Base-by-base conservation (phyloP, 176 grass and related monocot genomes). In the Leersia perrieri region DNA sequence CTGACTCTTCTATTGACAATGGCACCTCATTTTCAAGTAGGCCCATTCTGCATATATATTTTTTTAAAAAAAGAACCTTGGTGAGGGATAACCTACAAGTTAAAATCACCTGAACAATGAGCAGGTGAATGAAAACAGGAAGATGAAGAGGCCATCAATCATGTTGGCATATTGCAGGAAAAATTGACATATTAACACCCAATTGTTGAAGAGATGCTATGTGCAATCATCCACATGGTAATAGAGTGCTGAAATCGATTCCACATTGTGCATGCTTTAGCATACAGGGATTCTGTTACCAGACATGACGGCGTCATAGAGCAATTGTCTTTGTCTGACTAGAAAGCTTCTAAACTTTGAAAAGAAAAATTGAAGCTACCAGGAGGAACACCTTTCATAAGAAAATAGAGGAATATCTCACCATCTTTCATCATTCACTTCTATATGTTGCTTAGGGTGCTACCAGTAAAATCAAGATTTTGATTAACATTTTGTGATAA, bases 351-450 rank as follows among this genome's bases (percentile, higher is more conserved):
- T 51, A 45, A 74, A 28, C n/a, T 58, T 58, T 13, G 30, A 26
- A 72, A 72, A 22, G 64, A 4, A 3, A 23, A 78, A 49, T 3
- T 51, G 70, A 65, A 74, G 39, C 20, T 34, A 81, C 58, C 66
- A 81, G 12, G 53, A 81, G 40, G 28, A 62, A 72, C 26, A 1
- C 80, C 28, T 82, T 82, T 74, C 34, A 32, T 38, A 35, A 31
- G 69, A 65, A 82, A 51, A 73, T 40, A 49, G 64, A 73, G 58
- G 40, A 49, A 82, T 65, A 29, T 74, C 39, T 51, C 70, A 51
- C 38, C 62, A 64, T 63, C 58, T 82, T 74, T 27, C 70, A 74
- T 82, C 70, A 63, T 74, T 74, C 40, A 65, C 9, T 65, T 65
- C 28, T 74, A 82, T 40, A 49, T 74, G 30, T 49, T 81, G 69